phyloP scores from a whole-genome alignment of 805 yeast species.

The Kregervanrija fluxuum region DNA sequence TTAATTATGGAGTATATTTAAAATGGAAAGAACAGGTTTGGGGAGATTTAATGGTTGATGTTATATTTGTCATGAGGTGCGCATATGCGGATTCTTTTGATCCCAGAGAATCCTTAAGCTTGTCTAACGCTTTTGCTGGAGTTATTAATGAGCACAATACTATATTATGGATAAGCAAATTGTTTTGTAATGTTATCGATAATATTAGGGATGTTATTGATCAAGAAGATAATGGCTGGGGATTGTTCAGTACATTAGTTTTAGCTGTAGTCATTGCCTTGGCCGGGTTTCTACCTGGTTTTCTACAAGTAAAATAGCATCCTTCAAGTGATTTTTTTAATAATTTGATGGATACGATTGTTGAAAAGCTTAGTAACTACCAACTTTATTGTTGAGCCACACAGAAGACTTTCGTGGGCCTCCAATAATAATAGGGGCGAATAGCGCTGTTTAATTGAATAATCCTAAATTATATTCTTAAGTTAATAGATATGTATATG shows the following conservation, averaged over 20 bases:
- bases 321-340: constrained; percentile 59
- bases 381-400: constrained; percentile 59
- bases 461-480: no score
- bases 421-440: constrained; percentile 60
- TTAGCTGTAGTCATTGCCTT: constrained; percentile 65
- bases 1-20: constrained; percentile 45
- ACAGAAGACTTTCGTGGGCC: constrained; percentile 57
- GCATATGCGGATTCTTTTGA: constrained; percentile 22
- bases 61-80: constrained; percentile 44
- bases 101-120: constrained; percentile 11
- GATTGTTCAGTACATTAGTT: constrained; percentile 78
- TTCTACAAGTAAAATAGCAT: constrained; percentile 58
- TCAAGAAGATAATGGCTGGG: constrained; percentile 51
- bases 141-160: no score
- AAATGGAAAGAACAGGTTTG: constrained; percentile 50
- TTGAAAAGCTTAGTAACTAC: constrained; percentile 51
- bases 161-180: constrained; percentile 17
- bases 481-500: no score
- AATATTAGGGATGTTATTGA: no score
- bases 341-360: constrained; percentile 64
- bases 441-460: constrained; percentile 69
- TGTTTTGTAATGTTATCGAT: constrained; percentile 18
- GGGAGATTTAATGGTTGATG: constrained; percentile 48
- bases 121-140: no score
- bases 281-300: constrained; percentile 72